These are phyloP conservation scores for Moniliophthora roreri DNA, from an alignment of 1,284 basidiomycete genomes.

Conservation along the genomic window DNA sequence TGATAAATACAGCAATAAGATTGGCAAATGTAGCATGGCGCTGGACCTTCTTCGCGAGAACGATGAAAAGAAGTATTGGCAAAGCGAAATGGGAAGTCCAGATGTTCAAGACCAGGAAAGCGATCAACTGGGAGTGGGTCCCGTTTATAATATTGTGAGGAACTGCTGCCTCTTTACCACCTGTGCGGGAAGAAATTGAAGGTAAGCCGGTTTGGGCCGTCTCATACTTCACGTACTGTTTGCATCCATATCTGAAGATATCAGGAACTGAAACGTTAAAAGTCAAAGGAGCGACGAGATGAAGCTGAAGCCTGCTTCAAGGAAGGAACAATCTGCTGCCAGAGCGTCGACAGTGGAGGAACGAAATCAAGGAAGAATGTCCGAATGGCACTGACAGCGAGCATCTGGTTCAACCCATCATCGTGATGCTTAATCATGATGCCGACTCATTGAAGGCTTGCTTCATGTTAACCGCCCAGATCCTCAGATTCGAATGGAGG, in stretches of 20 bases:
- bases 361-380: constrained; percentile 3
- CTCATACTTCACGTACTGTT: constrained; percentile 1
- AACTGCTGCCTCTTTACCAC: background rate
- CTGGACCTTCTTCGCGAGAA: constrained; percentile 38
- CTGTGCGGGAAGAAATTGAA: background rate
- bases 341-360: constrained; percentile 6
- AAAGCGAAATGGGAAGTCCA: constrained; percentile 49
- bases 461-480: no score
- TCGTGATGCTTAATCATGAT: no score
- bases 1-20: constrained; percentile 41
- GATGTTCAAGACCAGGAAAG: constrained; percentile 46
- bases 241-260: background rate
- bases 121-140: constrained; percentile 36
- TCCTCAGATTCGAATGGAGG: no score
- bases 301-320: constrained; percentile 13
- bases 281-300: constrained; percentile 8
- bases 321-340: constrained; percentile 5
- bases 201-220: background rate
- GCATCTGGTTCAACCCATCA: background rate
- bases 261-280: background rate
- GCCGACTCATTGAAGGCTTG: no score
- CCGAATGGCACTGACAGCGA: background rate
- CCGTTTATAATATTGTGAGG: constrained; percentile 41
- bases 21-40: constrained; percentile 51
- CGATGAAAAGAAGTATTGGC: constrained; percentile 40